phyloP scores from a whole-genome alignment of 2,329 filamentous ascomycete genomes.

The Aspergillus tamarii region DNA sequence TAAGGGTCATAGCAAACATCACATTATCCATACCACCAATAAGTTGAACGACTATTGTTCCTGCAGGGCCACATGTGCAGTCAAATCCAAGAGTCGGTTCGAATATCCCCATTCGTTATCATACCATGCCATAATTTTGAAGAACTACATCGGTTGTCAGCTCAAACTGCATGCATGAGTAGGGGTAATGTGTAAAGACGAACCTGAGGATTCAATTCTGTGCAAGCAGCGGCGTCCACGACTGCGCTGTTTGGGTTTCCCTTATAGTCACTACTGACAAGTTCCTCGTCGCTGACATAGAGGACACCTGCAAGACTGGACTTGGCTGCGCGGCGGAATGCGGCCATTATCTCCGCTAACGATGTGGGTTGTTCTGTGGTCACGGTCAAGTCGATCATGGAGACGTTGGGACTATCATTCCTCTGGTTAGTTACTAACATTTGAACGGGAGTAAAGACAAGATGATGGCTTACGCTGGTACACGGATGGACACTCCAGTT shows the following conservation, averaged over 20 bases:
- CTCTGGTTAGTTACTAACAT: neutral
- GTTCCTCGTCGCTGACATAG: neutral
- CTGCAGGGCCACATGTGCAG: slow-evolving; percentile 23
- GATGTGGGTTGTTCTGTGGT: neutral
- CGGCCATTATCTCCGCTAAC: neutral
- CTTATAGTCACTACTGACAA: neutral
- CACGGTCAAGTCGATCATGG: neutral
- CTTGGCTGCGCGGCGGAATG: neutral
- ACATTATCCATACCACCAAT: neutral
- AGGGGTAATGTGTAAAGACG: neutral
- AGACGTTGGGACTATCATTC: neutral
- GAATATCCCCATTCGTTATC: slow-evolving; percentile 98
- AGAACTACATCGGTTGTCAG: slow-evolving; percentile 62
- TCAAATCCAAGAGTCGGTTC: slow-evolving; percentile 77
- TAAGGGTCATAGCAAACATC: neutral
- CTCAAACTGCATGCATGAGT: too few species aligned
- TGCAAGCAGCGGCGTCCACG: neutral
- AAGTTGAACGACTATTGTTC: slow-evolving; percentile 8
- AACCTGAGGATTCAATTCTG: neutral
- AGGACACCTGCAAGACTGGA: neutral
- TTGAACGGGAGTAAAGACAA: too few species aligned
- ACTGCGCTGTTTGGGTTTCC: neutral
- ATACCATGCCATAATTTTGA: slow-evolving; percentile 93
- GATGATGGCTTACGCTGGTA: slow-evolving; percentile 63
- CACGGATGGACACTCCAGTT: slow-evolving; percentile 94